Evolutionary conservation across 495 filamentous ascomycete genomes (phyloP), one percentile per base, ranked within the genome.

Genomic region (Tuber borchii): DNA sequence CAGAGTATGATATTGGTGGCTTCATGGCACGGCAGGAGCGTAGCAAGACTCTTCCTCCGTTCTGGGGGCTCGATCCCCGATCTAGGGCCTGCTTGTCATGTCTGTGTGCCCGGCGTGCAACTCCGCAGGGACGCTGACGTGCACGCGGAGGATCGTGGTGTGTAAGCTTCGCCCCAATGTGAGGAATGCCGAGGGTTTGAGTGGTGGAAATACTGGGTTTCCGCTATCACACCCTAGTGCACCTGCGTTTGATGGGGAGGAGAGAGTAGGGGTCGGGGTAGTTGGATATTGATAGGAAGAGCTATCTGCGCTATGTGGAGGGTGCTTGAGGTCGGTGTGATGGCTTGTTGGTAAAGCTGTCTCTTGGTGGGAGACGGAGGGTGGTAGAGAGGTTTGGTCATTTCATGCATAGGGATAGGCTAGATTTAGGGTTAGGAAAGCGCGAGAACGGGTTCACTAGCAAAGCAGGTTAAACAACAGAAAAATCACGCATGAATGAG

Each of bases 231-330:
- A 34, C 7, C 37, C 76, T 26, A 42, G 16, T 26, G 42, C 7
- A 26, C 76, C 19, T 37, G 65, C 0, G 68, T 20, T 22, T 72
- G 61, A 22, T 22, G 46, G 20, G 19, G 45, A 20, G 46, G 20
- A 7, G 16, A 17, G 46, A 20, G 34, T 2, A 37, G 34, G 34
- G 34, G 34, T 2, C 34, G 34, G 34, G 34, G 34, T 37, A 37
- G 34, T 37, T 78, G 48, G 56, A 37, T 26, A 71, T 74, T 34
- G 77, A 79, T 37, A 70, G 74, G 37, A 71, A 8, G 44, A 75
- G 77, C 31, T 79, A 79, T 51, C 68, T 79, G 26, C n/a, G 22
- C n/a, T 79, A 79, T 61, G 76, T 70, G 3, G 71, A 79, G 69
- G 75, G 69, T 17, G 69, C 76, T 26, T 75, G 71, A 72, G 72